Evolutionary conservation across 2,329 filamentous ascomycete genomes (phyloP), one percentile per base, ranked within the genome.

Genomic region (Arthrobotrys musiformis): DNA sequence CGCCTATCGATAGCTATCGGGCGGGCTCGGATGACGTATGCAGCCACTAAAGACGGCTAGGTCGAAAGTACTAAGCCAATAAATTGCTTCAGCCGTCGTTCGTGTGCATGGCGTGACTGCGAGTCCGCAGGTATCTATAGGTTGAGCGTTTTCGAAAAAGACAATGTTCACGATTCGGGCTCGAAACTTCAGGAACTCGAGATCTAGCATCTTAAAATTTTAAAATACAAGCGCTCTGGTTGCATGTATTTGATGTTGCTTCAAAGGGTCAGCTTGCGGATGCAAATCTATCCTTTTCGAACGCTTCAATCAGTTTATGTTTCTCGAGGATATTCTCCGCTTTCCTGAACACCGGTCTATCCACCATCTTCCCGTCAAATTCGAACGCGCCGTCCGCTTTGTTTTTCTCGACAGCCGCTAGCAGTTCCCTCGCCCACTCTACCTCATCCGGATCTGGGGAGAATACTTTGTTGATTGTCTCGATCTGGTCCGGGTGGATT

Each of bases 401-500:
- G 11, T 63, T 52, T 17, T 35, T 33, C 9, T 30, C 13, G 1
- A 61, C 40, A 4, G 60, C 66, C 6, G 30, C 52, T 3, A 77
- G 52, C 7, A 77, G 33, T 8, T 28, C 42, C n/a, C 22, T 56
- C 2, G 73, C 60, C 50, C 50, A 70, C 11, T 63, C 35, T 6
- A 70, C 46, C 1, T 66, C 50, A 11, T 69, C 24, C 4, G 30
- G 6, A 0, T 19, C 30, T 17, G 60, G 66, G 4, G 58, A 37
- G 37, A 77, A 77, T n/a, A 46, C 26, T 17, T 44, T 66, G 26
- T 77, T 70, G 4, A 67, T 70, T 9, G 50, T 48, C 1, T 70
- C 73, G 7, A 77, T 77, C 66, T 77, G 73, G 19, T 70, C 66
- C 0, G 73, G 73, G 40, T 77, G 73, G 11, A 77, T 62, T 22